phyloP scores from a whole-genome alignment of 2,329 filamentous ascomycete species.

The Aureobasidium leucospermi region DNA sequence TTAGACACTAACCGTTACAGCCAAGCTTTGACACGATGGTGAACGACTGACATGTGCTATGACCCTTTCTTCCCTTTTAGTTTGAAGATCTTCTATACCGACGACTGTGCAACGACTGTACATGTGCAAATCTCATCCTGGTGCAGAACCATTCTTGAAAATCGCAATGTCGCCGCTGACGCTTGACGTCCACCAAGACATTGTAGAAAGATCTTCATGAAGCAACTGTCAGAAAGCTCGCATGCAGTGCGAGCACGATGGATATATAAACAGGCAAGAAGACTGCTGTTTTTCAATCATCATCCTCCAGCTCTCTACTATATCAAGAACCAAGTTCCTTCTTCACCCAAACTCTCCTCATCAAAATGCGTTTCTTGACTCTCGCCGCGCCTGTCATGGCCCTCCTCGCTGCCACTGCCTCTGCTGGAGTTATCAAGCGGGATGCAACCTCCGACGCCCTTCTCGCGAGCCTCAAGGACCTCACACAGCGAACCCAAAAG shows the following conservation, averaged over 20 bases:
- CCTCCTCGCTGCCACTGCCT: background rate
- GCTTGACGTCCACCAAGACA: background rate
- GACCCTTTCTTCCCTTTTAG: no score
- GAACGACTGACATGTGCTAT: background rate
- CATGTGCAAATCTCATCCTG: background rate
- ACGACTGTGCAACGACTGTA: background rate
- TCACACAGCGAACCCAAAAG: conserved; percentile 6
- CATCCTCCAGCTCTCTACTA: background rate
- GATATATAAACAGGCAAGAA: background rate
- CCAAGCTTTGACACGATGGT: background rate
- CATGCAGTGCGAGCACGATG: background rate
- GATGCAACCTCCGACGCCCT: background rate
- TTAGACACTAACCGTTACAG: background rate
- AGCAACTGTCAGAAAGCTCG: background rate
- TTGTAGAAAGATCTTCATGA: background rate
- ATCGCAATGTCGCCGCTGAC: background rate
- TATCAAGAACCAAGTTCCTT: background rate
- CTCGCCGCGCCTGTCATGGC: background rate
- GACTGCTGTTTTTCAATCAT: background rate
- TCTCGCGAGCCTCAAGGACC: conserved; percentile 10
- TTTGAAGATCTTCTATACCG: no score
- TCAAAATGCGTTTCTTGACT: background rate
- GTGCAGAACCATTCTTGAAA: background rate
- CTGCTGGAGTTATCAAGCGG: background rate
- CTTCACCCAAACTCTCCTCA: background rate